Base-by-base conservation (phyloP, 805 yeast species). In the Priceomyces fermenticarens region DNA sequence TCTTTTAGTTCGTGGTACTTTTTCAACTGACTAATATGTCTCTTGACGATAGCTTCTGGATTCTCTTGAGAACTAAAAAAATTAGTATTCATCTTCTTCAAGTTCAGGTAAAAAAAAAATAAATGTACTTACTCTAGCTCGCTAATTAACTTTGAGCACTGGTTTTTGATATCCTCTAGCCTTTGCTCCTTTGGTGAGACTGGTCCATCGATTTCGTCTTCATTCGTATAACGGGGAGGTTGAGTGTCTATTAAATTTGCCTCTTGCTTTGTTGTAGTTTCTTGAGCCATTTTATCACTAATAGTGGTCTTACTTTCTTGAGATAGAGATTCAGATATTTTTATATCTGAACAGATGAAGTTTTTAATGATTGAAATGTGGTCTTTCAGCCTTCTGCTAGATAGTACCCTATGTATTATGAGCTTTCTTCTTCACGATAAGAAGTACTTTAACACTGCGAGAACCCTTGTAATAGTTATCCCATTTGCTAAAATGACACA, bases 1-100 rank as follows among this genome's bases (percentile, higher is more conserved):
- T 83, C 89, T 50, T 77, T 74, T 16, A 84, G 58, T 44, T 81
- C 87, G 51, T 83, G 80, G 57, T 83, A 84, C 40, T 65, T 60
- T 45, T 79, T 78, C 30, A 83, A 58, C 38, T 69, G 67, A 20
- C 57, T 53, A 16, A 83, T 78, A 47, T 84, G 88, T 20, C 55
- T 52, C 32, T 68, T 65, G n/a, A 76, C 73, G 1, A 81, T 63
- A 1, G 53, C 58, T 31, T 70, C 73, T 1, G 81, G 75, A 40
- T 70, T 65, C 17, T 59, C 57, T n/a, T 54, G 51, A 8, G 54
- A 45, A 20, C 51, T 47, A 25, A 10, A 23, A 25, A 4, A 4
- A 47, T 43, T 43, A 41, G 41, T 43, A 43, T 29, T 14, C 3
- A 9, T 23, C 15, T 31, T 30, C 6, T 26, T 30, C 5, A 31